Percentiles rank a stretch among this genome's conserved stretches.
Conservation (phyloP, 2,329 filamentous ascomycete species). For the Whalleya microplaca region DNA sequence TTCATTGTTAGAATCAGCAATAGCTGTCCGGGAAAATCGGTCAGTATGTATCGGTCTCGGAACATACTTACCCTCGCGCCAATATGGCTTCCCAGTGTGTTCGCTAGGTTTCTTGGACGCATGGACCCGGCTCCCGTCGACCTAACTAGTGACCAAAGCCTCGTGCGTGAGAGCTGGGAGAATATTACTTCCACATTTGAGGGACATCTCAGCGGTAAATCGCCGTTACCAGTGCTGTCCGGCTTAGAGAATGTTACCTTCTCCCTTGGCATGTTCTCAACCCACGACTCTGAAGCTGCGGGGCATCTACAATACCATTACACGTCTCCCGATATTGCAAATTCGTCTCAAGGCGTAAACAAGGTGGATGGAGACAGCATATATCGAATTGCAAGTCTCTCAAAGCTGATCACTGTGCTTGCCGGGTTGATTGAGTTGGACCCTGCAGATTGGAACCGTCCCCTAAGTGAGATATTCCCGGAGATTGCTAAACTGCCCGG, state of each 20-base stretch:
- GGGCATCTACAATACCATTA: slow-evolving; percentile 41
- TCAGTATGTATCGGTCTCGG: slow-evolving; percentile 4
- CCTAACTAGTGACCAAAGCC: slow-evolving; percentile 38
- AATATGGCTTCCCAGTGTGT: slow-evolving; percentile 10
- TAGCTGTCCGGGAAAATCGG: neutral
- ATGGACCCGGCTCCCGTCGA: slow-evolving; percentile 41
- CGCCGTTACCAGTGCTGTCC: slow-evolving; percentile 13
- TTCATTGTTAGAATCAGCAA: neutral
- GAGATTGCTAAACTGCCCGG: slow-evolving; percentile 28
- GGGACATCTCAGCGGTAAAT: slow-evolving; percentile 20
- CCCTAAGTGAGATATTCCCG: slow-evolving; percentile 37
- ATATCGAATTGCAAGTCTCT: slow-evolving; percentile 46
- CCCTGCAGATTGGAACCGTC: slow-evolving; percentile 39
- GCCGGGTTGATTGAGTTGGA: slow-evolving; percentile 41
- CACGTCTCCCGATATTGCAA: slow-evolving; percentile 37
- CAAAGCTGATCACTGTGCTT: slow-evolving; percentile 45
- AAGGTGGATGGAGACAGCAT: slow-evolving; percentile 46
- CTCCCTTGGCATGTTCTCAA: slow-evolving; percentile 44
- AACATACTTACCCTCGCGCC: neutral
- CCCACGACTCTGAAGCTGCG: slow-evolving; percentile 38
- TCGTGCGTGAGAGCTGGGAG: slow-evolving; percentile 38
- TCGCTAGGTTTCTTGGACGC: slow-evolving; percentile 33
- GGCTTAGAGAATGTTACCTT: slow-evolving; percentile 41
- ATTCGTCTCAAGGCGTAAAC: slow-evolving; percentile 36
- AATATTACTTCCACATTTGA: slow-evolving; percentile 36